A percentile compares a stretch with the other conserved stretches of the same genome.
Evolutionary conservation across 176 grass and related monocot species (phyloP).

Genomic region (Tuctoria greenei): DNA sequence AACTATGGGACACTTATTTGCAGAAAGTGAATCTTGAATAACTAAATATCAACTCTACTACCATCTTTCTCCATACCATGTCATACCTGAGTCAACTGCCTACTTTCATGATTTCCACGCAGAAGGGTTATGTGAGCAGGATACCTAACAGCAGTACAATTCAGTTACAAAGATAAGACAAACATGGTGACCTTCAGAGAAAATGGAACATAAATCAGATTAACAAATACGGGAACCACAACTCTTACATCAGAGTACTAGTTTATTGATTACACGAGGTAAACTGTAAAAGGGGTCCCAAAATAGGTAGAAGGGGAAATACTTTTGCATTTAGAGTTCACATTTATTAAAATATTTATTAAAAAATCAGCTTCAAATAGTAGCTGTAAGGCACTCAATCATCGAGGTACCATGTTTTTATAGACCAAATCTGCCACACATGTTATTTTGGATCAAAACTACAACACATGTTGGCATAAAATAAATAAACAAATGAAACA

Average conservation of each 20-base stretch:
- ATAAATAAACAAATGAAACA: not conserved
- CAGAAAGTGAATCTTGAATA: not conserved
- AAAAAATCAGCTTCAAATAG: not conserved
- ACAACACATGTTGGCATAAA: not conserved
- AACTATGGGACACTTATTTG: not conserved
- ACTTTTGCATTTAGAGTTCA: conserved; percentile 25
- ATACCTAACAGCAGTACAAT: conserved; percentile 55
- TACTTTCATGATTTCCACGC: conserved; percentile 98
- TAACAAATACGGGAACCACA: not conserved
- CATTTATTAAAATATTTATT: not conserved
- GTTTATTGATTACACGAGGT: not conserved
- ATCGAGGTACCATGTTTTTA: not conserved
- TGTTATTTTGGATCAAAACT: not conserved
- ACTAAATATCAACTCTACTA: conserved; percentile 2
- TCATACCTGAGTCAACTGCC: conserved; percentile 94
- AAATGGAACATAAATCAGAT: not conserved
- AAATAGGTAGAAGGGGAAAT: not conserved
- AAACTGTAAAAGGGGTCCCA: not conserved
- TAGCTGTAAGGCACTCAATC: not conserved
- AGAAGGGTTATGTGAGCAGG: conserved; percentile 98
- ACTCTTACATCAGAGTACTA: not conserved
- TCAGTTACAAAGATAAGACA: conserved; percentile 28
- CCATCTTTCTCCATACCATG: conserved; percentile 1
- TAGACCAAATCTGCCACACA: not conserved
- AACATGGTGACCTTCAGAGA: not conserved